These are phyloP conservation scores for Cryptosporidium tyzzeri DNA, from an alignment of 169 alveolate genomes.

Conservation along the genomic window DNA sequence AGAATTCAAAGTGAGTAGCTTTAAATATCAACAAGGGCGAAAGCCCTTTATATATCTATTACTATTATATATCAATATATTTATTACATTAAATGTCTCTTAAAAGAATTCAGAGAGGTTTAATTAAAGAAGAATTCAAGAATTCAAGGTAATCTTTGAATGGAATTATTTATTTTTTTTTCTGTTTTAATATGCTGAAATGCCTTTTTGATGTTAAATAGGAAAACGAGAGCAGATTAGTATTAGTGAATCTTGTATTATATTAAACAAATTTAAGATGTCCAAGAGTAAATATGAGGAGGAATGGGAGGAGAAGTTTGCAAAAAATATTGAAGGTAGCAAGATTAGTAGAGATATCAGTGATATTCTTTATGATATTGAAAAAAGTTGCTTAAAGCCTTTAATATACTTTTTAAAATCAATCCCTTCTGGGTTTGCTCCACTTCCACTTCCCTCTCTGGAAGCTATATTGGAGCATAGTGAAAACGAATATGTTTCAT, in stretches of 20 bases:
- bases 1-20: background rate
- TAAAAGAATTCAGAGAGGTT: background rate
- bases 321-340: background rate
- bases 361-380: constrained; percentile 18
- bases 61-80: too few species aligned
- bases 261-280: background rate
- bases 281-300: background rate
- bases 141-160: background rate
- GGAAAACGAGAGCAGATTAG: too few species aligned
- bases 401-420: constrained; percentile 61
- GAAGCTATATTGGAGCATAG: constrained; percentile 14
- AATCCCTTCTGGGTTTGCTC: constrained; percentile 60
- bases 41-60: background rate
- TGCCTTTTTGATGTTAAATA: too few species aligned
- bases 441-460: constrained; percentile 21
- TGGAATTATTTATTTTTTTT: too few species aligned
- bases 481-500: constrained; percentile 12
- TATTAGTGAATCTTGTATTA: too few species aligned
- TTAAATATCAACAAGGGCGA: background rate
- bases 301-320: constrained; percentile 6
- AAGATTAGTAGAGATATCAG: constrained; percentile 2
- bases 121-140: background rate
- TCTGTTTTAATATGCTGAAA: too few species aligned
- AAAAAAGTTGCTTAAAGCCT: constrained; percentile 38
- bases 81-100: background rate